phyloP scores from a whole-genome alignment of 257 asterid species.

The Ilex asprella region DNA sequence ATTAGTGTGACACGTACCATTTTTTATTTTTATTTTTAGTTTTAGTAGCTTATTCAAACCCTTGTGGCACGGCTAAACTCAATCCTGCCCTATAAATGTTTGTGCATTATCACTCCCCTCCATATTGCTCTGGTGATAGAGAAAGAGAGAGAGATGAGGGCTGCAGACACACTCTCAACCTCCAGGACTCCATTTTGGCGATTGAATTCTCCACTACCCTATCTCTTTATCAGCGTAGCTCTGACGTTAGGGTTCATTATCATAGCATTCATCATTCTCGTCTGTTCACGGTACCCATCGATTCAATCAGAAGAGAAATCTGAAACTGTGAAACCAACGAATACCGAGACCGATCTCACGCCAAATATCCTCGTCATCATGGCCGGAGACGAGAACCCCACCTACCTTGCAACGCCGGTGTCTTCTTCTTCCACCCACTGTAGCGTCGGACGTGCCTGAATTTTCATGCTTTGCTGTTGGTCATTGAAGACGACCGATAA shows the following conservation, averaged over 20 bases:
- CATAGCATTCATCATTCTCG: slow-evolving; percentile 44
- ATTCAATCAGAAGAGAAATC: slow-evolving; percentile 26
- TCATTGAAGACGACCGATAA: too few relatives aligned
- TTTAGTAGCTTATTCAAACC: too few relatives aligned
- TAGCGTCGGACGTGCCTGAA: too few relatives aligned
- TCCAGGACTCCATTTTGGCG: slow-evolving; percentile 31
- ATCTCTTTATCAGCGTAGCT: slow-evolving; percentile 50
- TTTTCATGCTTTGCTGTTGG: too few relatives aligned
- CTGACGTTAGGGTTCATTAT: slow-evolving; percentile 35
- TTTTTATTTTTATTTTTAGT: too few relatives aligned
- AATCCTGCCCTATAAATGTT: too few relatives aligned
- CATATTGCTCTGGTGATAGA: not conserved
- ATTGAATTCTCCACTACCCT: slow-evolving; percentile 74
- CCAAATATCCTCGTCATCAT: slow-evolving; percentile 64
- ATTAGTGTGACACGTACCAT: too few relatives aligned
- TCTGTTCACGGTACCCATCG: slow-evolving; percentile 32
- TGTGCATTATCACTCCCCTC: too few relatives aligned
- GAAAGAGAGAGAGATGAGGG: slow-evolving; percentile 21
- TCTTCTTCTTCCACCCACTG: slow-evolving; percentile 7
- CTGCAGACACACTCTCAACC: not conserved
- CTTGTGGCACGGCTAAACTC: too few relatives aligned
- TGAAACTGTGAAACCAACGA: slow-evolving; percentile 7
- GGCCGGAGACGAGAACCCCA: slow-evolving; percentile 77
- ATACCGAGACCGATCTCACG: slow-evolving; percentile 9
- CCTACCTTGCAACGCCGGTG: slow-evolving; percentile 51